A percentile compares a stretch with the other conserved stretches of the same genome.
phyloP scores from a whole-genome alignment of 495 filamentous ascomycete genomes.

The Massariosphaeria phaeospora region DNA sequence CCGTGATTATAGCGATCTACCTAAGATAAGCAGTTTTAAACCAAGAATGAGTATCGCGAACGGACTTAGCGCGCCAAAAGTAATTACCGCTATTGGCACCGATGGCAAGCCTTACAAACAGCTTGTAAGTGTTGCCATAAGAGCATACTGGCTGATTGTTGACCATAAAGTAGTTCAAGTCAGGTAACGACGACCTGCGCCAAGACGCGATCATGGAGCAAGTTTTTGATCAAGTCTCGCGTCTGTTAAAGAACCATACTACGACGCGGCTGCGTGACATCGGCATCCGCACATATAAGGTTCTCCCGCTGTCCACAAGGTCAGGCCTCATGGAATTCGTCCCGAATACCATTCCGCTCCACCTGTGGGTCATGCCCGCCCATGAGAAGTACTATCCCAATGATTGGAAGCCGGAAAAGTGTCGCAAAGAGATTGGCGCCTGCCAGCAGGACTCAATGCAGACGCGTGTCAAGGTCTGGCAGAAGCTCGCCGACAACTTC shows the following conservation, averaged over 20 bases:
- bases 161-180: conserved; percentile 61
- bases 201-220: conserved; percentile 99
- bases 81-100: conserved; percentile 69
- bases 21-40: conserved; percentile 62
- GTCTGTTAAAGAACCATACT: conserved; percentile 76
- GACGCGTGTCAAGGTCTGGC: conserved; percentile 65
- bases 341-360: conserved; percentile 79
- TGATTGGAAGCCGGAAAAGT: conserved; percentile 67
- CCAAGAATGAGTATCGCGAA: conserved; percentile 75
- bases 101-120: conserved; percentile 80
- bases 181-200: conserved; percentile 90
- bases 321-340: conserved; percentile 98
- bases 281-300: conserved; percentile 90
- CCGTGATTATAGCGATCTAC: conserved; percentile 70
- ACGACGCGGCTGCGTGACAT: conserved; percentile 83
- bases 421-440: conserved; percentile 70
- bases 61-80: conserved; percentile 87
- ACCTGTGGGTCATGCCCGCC: conserved; percentile 85
- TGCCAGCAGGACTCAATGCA: conserved; percentile 64
- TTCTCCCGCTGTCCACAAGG: conserved; percentile 74
- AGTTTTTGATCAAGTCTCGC: conserved; percentile 93
- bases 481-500: conserved; percentile 70
- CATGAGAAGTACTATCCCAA: conserved; percentile 82
- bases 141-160: neutral
- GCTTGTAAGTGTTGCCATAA: conserved; percentile 52